These are phyloP conservation scores for Gyromitra esculenta DNA, from an alignment of 2,329 filamentous ascomycete genomes.

Conservation along the genomic window DNA sequence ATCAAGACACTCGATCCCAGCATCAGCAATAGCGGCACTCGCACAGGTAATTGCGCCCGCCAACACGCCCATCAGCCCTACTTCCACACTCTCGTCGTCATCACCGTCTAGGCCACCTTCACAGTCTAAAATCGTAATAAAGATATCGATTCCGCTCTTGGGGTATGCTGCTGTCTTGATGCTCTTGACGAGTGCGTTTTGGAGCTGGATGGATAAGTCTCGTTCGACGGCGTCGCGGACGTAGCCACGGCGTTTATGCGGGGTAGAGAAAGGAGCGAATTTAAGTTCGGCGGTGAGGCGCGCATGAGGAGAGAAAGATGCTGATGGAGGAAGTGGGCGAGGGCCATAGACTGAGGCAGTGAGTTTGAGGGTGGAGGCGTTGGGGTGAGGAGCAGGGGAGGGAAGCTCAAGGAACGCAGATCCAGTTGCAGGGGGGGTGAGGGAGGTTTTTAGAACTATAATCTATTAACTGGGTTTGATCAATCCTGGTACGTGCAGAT, in stretches of 20 bases:
- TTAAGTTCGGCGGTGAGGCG: slow-evolving; percentile 94
- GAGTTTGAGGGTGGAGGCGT: slow-evolving; percentile 77
- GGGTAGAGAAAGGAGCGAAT: slow-evolving; percentile 89
- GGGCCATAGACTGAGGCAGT: slow-evolving; percentile 94
- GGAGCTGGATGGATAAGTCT: slow-evolving; percentile 88
- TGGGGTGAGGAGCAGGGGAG: slow-evolving; percentile 63
- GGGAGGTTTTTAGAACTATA: slow-evolving; percentile 87
- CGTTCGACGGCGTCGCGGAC: slow-evolving; percentile 85
- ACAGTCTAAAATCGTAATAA: slow-evolving; percentile 90
- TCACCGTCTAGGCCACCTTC: slow-evolving; percentile 73
- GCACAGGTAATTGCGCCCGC: slow-evolving; percentile 93
- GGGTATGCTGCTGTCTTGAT: slow-evolving; percentile 95
- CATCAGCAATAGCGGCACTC: slow-evolving; percentile 90
- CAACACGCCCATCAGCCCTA: slow-evolving; percentile 88
- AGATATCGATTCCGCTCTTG: slow-evolving; percentile 97
- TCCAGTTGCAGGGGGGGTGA: slow-evolving; percentile 91
- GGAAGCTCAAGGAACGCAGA: slow-evolving; percentile 83
- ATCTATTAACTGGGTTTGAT: slow-evolving; percentile 53
- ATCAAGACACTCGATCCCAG: slow-evolving; percentile 94
- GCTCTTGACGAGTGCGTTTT: slow-evolving; percentile 86
- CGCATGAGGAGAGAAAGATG: slow-evolving; percentile 90
- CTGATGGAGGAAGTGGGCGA: slow-evolving; percentile 81
- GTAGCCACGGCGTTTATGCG: slow-evolving; percentile 82
- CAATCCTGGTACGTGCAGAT: slow-evolving; percentile 23
- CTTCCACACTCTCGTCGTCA: slow-evolving; percentile 70